Percentiles rank a stretch among this genome's conserved stretches.
Conservation (phyloP, 108 stramenopile genomes). For the Skeletonema tropicum region DNA sequence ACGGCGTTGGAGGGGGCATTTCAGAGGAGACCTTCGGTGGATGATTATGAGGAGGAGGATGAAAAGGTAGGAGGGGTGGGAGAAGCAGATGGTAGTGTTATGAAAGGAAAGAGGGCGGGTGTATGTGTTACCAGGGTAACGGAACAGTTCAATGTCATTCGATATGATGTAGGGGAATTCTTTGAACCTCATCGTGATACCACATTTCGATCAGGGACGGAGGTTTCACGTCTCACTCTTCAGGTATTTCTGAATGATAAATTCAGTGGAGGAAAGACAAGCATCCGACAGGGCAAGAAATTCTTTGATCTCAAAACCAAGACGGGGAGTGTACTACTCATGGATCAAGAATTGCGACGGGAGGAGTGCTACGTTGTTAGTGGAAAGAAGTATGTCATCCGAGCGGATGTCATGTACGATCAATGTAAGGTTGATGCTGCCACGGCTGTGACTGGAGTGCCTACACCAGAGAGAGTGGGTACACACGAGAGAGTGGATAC, state of each 20-base stretch:
- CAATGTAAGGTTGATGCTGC: neutral
- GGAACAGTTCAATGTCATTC: neutral
- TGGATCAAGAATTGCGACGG: neutral
- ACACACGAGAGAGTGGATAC: too few relatives aligned
- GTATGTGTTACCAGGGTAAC: neutral
- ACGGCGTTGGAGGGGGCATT: neutral
- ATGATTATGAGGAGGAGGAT: neutral
- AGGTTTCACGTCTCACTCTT: neutral
- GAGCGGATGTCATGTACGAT: slow-evolving; percentile 1
- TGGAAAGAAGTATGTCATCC: neutral
- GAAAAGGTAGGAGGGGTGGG: too few relatives aligned
- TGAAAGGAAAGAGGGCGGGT: neutral
- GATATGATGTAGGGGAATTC: neutral
- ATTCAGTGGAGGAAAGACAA: neutral
- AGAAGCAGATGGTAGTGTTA: neutral
- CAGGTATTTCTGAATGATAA: neutral
- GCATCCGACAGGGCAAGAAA: neutral
- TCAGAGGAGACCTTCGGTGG: neutral
- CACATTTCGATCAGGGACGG: neutral
- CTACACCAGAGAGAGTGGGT: too few relatives aligned
- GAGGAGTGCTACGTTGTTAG: neutral
- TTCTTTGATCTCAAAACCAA: neutral
- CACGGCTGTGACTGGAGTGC: neutral
- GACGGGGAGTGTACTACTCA: neutral
- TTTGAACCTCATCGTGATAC: slow-evolving; percentile 1